Conservation (phyloP, 2,329 filamentous ascomycete species). For the Ophiostoma populinum region DNA sequence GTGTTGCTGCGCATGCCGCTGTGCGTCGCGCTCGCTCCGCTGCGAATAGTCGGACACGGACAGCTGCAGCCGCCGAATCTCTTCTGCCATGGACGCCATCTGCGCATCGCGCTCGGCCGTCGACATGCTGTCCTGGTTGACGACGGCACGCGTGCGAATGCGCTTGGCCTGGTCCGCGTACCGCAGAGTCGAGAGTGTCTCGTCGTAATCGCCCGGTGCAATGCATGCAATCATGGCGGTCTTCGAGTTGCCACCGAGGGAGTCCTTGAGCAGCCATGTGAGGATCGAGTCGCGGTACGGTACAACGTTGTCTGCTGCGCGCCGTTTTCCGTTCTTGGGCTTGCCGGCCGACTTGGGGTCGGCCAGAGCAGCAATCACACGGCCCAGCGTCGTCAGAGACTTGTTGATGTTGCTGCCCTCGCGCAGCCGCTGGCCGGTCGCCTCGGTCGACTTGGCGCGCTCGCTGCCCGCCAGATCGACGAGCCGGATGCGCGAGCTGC, state of each 20-base stretch:
- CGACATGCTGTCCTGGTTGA: slow-evolving; percentile 90
- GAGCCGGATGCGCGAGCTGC: slow-evolving; percentile 79
- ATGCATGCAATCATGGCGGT: slow-evolving; percentile 99
- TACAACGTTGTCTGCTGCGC: slow-evolving; percentile 46
- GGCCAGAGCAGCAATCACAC: slow-evolving; percentile 84
- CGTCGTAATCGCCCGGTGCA: slow-evolving; percentile 85
- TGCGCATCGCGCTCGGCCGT: slow-evolving; percentile 88
- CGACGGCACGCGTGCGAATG: slow-evolving; percentile 81
- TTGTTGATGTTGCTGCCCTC: slow-evolving; percentile 99
- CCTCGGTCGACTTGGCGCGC: slow-evolving; percentile 86
- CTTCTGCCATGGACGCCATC: slow-evolving; percentile 86
- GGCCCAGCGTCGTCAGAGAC: slow-evolving; percentile 83
- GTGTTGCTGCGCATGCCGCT: slow-evolving; percentile 26
- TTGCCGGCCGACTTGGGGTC: slow-evolving; percentile 50
- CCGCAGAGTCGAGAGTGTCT: slow-evolving; percentile 85
- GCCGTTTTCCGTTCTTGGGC: slow-evolving; percentile 19
- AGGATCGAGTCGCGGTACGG: slow-evolving; percentile 83
- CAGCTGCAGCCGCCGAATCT: slow-evolving; percentile 73
- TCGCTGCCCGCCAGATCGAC: slow-evolving; percentile 93
- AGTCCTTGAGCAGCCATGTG: slow-evolving; percentile 85
- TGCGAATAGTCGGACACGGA: slow-evolving; percentile 47
- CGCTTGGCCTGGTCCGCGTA: slow-evolving; percentile 97
- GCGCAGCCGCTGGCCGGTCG: slow-evolving; percentile 73
- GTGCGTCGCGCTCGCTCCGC: slow-evolving; percentile 55
- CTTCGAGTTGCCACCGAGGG: slow-evolving; percentile 88